Evolutionary conservation across 1,139 yeast species (phyloP).

Genomic region (Sugiyamaella castrensis): DNA sequence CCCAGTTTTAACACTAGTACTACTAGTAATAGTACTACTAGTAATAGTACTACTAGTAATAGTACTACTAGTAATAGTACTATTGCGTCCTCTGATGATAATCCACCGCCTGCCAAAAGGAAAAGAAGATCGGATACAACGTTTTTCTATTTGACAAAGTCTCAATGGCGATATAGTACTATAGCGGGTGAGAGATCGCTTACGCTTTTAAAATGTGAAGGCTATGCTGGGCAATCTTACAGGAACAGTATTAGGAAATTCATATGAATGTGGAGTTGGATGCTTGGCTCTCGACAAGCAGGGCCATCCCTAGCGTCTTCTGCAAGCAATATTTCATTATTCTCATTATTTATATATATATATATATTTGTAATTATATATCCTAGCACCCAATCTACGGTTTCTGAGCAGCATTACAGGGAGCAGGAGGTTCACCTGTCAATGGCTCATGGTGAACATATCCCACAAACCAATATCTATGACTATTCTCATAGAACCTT

Average conservation of each 20-base stretch:
- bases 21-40: too few species aligned
- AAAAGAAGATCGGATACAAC: slow-evolving; percentile 1
- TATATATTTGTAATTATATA: neutral
- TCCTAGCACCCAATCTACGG: neutral
- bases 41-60: too few species aligned
- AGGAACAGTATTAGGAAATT: slow-evolving; percentile 17
- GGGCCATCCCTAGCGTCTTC: neutral
- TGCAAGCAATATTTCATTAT: neutral
- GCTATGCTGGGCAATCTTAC: slow-evolving; percentile 16
- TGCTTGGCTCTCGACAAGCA: too few species aligned
- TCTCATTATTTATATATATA: neutral
- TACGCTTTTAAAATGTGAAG: slow-evolving; percentile 21
- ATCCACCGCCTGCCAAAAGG: slow-evolving; percentile 8
- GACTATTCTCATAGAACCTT: slow-evolving; percentile 46
- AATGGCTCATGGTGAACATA: slow-evolving; percentile 45
- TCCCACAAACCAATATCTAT: slow-evolving; percentile 65
- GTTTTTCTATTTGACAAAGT: slow-evolving; percentile 16
- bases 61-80: too few species aligned
- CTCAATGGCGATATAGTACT: slow-evolving; percentile 24
- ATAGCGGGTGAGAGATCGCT: slow-evolving; percentile 12
- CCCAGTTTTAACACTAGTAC: neutral
- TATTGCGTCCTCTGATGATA: neutral
- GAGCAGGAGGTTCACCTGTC: slow-evolving; percentile 40
- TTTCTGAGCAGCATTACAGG: slow-evolving; percentile 30
- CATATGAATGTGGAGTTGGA: too few species aligned